Conservation (phyloP, 2,329 filamentous ascomycete species). For the Aspergillus caelatus region DNA sequence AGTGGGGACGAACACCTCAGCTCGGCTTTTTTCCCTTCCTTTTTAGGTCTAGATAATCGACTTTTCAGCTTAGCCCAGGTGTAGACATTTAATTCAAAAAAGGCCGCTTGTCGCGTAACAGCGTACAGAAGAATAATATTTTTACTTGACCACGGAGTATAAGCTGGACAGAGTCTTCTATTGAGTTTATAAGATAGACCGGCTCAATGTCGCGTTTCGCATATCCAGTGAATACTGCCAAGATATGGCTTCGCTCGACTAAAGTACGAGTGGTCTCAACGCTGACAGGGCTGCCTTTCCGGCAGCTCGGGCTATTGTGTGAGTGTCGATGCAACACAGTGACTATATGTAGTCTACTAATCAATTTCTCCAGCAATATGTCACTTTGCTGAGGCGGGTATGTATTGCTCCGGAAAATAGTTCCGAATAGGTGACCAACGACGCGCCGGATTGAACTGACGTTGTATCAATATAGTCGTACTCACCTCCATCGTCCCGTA, state of each 20-base stretch:
- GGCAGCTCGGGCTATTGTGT: slow-evolving; percentile 80
- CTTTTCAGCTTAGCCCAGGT: not conserved
- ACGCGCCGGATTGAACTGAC: not conserved
- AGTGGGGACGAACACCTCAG: not conserved
- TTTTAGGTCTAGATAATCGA: not conserved
- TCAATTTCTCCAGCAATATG: slow-evolving; percentile 62
- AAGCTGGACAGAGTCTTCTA: not conserved
- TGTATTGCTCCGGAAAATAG: slow-evolving; percentile 6
- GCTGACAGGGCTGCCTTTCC: slow-evolving; percentile 68
- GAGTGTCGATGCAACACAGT: slow-evolving; percentile 29
- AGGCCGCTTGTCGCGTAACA: not conserved
- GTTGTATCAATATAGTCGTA: slow-evolving; percentile 39
- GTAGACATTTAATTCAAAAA: not conserved
- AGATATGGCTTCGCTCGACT: not conserved
- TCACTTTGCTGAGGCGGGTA: slow-evolving; percentile 72
- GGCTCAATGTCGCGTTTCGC: not conserved
- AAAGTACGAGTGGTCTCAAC: not conserved
- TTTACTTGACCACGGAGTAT: not conserved
- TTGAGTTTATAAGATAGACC: not conserved
- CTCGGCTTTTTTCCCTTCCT: not conserved
- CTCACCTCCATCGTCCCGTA: slow-evolving; percentile 71
- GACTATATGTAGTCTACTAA: not conserved
- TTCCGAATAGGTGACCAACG: not conserved
- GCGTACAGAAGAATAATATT: not conserved
- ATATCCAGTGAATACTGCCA: not conserved